A percentile compares a stretch with the other conserved stretches of the same genome.
Evolutionary conservation across 2,329 filamentous ascomycete species (phyloP).

Genomic region (Acrodontium crateriforme): DNA sequence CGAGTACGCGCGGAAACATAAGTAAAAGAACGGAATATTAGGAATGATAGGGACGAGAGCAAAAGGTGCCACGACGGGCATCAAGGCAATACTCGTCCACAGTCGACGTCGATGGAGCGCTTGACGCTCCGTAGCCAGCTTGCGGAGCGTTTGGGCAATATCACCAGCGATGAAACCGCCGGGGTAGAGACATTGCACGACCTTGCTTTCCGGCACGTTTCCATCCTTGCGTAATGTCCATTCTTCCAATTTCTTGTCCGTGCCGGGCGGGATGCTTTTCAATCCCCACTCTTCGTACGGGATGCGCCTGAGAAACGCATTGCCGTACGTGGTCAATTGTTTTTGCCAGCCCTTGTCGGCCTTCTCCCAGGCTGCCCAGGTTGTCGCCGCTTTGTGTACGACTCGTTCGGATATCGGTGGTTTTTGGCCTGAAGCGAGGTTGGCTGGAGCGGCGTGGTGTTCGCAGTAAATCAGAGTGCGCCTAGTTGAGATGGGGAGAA

Average conservation of each 20-base stretch:
- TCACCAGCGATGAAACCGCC: conserved; percentile 4
- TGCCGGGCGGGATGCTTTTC: conserved; percentile 81
- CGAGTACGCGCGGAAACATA: conserved; percentile 80
- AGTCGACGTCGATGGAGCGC: conserved; percentile 61
- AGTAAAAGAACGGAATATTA: conserved; percentile 94
- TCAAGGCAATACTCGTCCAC: conserved; percentile 66
- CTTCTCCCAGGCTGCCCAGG: conserved; percentile 81
- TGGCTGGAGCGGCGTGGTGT: conserved; percentile 40
- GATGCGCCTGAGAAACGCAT: conserved; percentile 71
- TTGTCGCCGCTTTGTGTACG: conserved; percentile 55
- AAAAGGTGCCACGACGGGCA: conserved; percentile 74
- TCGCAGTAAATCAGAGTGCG: conserved; percentile 89
- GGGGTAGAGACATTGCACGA: conserved; percentile 9
- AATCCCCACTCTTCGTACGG: conserved; percentile 96
- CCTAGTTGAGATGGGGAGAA: conserved; percentile 83
- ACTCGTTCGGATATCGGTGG: conserved; percentile 54
- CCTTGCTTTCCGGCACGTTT: conserved; percentile 24
- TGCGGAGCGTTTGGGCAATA: conserved; percentile 52
- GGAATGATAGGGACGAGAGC: conserved; percentile 74
- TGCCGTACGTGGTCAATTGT: conserved; percentile 72
- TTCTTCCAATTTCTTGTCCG: conserved; percentile 48
- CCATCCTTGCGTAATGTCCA: too few relatives aligned
- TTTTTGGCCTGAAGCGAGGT: conserved; percentile 28
- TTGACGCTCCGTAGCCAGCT: conserved; percentile 68
- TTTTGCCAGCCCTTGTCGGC: conserved; percentile 64